phyloP scores from a whole-genome alignment of 768 basidiomycete species.

The Collybia mongolica region DNA sequence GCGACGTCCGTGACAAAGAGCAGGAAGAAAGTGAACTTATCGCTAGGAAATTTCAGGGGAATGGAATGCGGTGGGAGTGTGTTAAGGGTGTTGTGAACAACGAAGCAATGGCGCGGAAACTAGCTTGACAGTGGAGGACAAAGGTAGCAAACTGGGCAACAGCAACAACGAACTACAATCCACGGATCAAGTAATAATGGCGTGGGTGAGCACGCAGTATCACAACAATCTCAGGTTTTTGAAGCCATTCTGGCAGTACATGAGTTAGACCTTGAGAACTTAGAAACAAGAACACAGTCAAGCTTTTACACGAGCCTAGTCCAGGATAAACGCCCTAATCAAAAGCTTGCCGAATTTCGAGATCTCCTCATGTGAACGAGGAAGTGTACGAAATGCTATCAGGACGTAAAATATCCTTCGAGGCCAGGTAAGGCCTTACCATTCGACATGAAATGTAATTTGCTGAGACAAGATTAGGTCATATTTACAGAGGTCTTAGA shows the following conservation, averaged over 20 bases:
- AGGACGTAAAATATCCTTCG: constrained; percentile 34
- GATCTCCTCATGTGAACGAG: constrained; percentile 34
- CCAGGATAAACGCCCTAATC: constrained; percentile 23
- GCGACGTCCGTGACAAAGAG: constrained; percentile 34
- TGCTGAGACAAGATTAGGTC: constrained; percentile 17
- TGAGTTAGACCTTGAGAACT: not conserved
- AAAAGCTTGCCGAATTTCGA: constrained; percentile 28
- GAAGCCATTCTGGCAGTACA: not conserved
- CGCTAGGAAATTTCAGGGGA: constrained; percentile 31
- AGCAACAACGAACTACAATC: too few species aligned
- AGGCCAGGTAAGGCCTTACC: constrained; percentile 36
- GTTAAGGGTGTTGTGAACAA: constrained; percentile 28
- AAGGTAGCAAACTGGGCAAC: constrained; percentile 7
- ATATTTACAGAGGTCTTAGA: constrained; percentile 21
- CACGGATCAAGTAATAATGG: too few species aligned
- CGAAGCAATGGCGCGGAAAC: constrained; percentile 33
- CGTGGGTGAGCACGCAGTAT: too few species aligned
- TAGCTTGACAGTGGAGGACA: constrained; percentile 39
- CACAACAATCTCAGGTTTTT: too few species aligned
- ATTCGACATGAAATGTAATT: not conserved
- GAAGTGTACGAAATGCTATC: constrained; percentile 36
- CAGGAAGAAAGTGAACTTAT: constrained; percentile 43
- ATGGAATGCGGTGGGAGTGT: constrained; percentile 16
- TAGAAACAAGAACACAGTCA: not conserved
- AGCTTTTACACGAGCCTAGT: constrained; percentile 5